phyloP scores from a whole-genome alignment of 1,284 basidiomycete species.

The Ustilago sp. region DNA sequence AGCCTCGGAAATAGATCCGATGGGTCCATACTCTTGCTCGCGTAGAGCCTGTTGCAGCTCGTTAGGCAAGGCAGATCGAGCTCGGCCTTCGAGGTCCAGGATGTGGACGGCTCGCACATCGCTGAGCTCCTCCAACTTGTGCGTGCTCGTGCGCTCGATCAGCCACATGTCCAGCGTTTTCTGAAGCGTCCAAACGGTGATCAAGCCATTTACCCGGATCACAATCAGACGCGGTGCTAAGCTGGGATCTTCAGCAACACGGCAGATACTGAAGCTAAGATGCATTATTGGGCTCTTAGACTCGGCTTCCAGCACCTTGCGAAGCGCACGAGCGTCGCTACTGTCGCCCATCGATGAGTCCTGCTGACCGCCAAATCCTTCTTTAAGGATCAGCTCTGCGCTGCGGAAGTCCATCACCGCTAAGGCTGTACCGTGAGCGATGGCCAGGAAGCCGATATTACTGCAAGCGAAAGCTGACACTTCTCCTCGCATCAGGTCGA shows the following conservation, averaged over 20 bases:
- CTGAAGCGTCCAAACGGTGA: constrained; percentile 62
- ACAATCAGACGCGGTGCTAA: constrained; percentile 62
- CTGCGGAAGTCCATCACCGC: constrained; percentile 60
- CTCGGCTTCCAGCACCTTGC: constrained; percentile 56
- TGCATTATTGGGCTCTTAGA: constrained; percentile 48
- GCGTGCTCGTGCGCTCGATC: constrained; percentile 36
- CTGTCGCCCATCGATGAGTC: constrained; percentile 18
- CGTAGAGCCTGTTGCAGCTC: constrained; percentile 54
- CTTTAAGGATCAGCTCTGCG: constrained; percentile 60
- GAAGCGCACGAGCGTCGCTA: constrained; percentile 23
- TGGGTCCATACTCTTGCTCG: constrained; percentile 42
- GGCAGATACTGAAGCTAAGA: constrained; percentile 57
- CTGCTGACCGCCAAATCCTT: constrained; percentile 54
- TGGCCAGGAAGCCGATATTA: constrained; percentile 63
- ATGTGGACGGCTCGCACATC: constrained; percentile 31
- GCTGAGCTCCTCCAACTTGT: constrained; percentile 50
- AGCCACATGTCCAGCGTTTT: constrained; percentile 59
- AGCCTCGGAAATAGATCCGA: constrained; percentile 9
- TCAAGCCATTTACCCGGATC: constrained; percentile 50
- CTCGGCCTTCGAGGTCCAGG: constrained; percentile 52
- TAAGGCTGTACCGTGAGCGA: constrained; percentile 60
- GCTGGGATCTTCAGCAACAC: constrained; percentile 49
- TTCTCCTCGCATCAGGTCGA: constrained; percentile 58
- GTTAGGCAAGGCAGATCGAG: constrained; percentile 35
- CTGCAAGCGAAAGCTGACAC: constrained; percentile 49